These are phyloP conservation scores for Aspergillus costaricaensis DNA, from an alignment of 2,329 filamentous ascomycete genomes.

Conservation along the genomic window DNA sequence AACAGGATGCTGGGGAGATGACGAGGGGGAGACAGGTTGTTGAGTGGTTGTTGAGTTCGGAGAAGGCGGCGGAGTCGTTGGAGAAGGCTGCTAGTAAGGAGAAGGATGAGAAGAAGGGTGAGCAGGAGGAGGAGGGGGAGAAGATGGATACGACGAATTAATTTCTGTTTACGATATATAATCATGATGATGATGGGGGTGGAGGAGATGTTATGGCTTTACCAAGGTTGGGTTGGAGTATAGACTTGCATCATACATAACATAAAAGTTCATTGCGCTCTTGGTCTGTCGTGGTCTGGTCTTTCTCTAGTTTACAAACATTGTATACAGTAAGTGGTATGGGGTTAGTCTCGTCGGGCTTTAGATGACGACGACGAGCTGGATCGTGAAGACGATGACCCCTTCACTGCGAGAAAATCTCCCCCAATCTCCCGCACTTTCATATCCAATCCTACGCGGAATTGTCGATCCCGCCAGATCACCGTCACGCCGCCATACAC, in stretches of 20 bases:
- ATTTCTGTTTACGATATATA: not conserved
- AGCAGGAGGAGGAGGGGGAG: slow-evolving; percentile 16
- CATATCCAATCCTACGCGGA: slow-evolving; percentile 81
- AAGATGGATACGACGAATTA: not conserved
- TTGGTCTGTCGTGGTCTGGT: slow-evolving; percentile 7
- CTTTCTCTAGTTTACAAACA: not conserved
- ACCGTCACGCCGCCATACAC: slow-evolving; percentile 86
- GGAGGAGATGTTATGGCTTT: not conserved
- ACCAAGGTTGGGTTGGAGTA: not conserved
- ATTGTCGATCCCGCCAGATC: slow-evolving; percentile 80
- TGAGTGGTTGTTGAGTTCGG: slow-evolving; percentile 45
- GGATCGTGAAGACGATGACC: not conserved
- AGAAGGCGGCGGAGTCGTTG: slow-evolving; percentile 37
- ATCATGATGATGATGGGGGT: too few relatives aligned
- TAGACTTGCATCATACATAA: not conserved
- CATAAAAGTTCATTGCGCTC: slow-evolving; percentile 2
- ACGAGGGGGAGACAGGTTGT: slow-evolving; percentile 44
- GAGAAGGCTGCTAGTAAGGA: slow-evolving; percentile 28
- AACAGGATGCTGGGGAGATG: slow-evolving; percentile 23
- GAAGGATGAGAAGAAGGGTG: slow-evolving; percentile 24
- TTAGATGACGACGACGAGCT: slow-evolving; percentile 16
- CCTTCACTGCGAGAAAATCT: not conserved
- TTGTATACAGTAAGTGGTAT: not conserved
- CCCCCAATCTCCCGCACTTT: slow-evolving; percentile 65
- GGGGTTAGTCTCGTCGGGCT: slow-evolving; percentile 10